Base-by-base conservation (phyloP, 768 basidiomycete species). In the Kwoniella sp. region DNA sequence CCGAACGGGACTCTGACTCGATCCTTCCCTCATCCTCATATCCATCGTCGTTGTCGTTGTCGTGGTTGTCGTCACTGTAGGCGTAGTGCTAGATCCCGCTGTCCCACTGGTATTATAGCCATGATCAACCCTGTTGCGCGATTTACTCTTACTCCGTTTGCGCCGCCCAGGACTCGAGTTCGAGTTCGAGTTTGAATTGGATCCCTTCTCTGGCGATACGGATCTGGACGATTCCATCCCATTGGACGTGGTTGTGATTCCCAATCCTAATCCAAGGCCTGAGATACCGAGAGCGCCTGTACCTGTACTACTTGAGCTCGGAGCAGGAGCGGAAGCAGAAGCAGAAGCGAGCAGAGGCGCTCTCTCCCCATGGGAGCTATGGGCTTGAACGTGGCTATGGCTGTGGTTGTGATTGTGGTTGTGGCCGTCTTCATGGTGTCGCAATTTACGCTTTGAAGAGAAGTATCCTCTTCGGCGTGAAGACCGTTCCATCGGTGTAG, bases 371-470 rank as follows among this genome's bases (percentile, higher is more conserved):
- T 44, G 40, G 3, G 17, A 10, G 17, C 40, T 44, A 15, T 44
- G 40, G 8, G 40, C 40, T 44, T 15, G 8, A 17, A 2, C 48
- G 48, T 49, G 48, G 10, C 48, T 22, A 19, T 49, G 48, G 5
- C 22, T 58, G 56, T 8, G 58, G 22, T n/a, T 60, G 58, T 19
- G 49, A n/a, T n/a, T n/a, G 29, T 36, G 47, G 17, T 49, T 10
- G 17, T 9, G 2, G 12, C 71, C 68, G 50, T 73, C 71, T 55
- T 73, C 71, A 2, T 67, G 50, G 44, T 65, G 61, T 49, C 63
- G 56, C 6, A 68, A n/a, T 24, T 61, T 55, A 8, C 63, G 50
- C 22, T 65, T 67, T 12, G 27, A 46, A 6, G 53, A 33, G n/a
- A 55, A 55, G 25, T 55, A 55, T 12, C 53, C 53, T 26, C 54